A percentile compares a stretch with the other conserved stretches of the same genome.
phyloP scores from a whole-genome alignment of 148 eudicot species.

The Camellia sinensis region DNA sequence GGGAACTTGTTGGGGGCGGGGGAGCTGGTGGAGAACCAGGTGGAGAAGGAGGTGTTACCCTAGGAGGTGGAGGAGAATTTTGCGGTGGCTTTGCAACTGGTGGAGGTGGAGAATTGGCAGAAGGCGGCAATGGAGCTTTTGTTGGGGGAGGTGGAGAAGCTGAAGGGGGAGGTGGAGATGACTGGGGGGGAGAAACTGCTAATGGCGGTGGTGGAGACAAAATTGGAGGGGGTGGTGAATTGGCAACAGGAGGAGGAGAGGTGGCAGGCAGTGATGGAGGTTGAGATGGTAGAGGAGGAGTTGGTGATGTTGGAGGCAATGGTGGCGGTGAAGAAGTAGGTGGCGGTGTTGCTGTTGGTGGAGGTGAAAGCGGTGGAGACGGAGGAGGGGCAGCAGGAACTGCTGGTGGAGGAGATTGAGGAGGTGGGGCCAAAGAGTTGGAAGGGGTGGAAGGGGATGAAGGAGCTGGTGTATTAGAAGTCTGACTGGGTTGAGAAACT shows the following conservation, averaged over 20 bases:
- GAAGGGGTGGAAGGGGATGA: constrained; percentile 21
- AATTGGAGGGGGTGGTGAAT: constrained; percentile 24
- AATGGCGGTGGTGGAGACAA: constrained; percentile 11
- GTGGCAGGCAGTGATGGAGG: constrained; percentile 26
- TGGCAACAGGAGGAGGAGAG: constrained; percentile 14
- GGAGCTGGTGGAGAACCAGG: constrained; percentile 39
- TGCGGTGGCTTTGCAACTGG: constrained; percentile 15
- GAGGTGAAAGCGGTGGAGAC: constrained; percentile 9
- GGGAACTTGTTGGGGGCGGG: constrained; percentile 25
- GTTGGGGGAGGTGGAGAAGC: constrained; percentile 32
- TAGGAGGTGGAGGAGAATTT: constrained; percentile 26
- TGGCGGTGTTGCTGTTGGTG: constrained; percentile 13
- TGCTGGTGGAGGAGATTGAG: constrained; percentile 17
- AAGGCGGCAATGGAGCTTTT: constrained; percentile 19
- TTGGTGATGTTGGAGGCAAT: constrained; percentile 9
- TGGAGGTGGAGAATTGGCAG: constrained; percentile 26
- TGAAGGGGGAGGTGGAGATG: constrained; percentile 28
- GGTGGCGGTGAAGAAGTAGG: constrained; percentile 8
- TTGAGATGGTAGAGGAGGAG: constrained; percentile 11
- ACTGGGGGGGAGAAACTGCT: constrained; percentile 9
- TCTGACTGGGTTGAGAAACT: constrained; percentile 25
- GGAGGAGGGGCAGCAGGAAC: constrained; percentile 19
- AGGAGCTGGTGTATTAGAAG: constrained; percentile 30
- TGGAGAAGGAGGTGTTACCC: constrained; percentile 17
- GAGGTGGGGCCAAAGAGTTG: constrained; percentile 22